Conservation (phyloP, 768 basidiomycete species). For the Kwoniella dendrophila region DNA sequence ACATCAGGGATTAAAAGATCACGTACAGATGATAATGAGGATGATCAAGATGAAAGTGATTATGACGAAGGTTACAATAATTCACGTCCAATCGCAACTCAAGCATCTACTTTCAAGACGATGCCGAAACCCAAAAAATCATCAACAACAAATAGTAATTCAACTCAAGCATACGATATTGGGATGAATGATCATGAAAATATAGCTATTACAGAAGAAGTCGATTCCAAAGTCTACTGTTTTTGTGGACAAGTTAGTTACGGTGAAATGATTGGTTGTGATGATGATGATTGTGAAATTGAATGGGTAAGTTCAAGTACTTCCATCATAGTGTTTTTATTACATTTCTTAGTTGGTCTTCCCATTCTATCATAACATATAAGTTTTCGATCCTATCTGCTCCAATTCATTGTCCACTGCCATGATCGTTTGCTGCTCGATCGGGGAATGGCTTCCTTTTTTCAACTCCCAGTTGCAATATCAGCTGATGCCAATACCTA, state of each 20-base stretch:
- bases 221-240: slow-evolving; percentile 50
- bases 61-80: slow-evolving; percentile 18
- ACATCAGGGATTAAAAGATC: slow-evolving; percentile 32
- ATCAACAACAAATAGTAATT: slow-evolving; percentile 3
- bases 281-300: slow-evolving; percentile 54
- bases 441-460: too few relatives aligned
- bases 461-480: too few relatives aligned
- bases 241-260: slow-evolving; percentile 52
- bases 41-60: slow-evolving; percentile 38
- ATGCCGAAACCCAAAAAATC: slow-evolving; percentile 7
- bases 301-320: slow-evolving; percentile 57
- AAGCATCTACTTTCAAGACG: too few relatives aligned
- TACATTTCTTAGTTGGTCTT: neutral
- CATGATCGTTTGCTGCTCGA: too few relatives aligned
- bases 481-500: neutral
- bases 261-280: slow-evolving; percentile 58
- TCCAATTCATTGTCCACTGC: too few relatives aligned
- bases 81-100: too few relatives aligned
- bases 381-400: too few relatives aligned
- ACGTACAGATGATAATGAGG: too few relatives aligned
- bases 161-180: slow-evolving; percentile 6
- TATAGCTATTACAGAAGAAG: slow-evolving; percentile 31
- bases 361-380: neutral
- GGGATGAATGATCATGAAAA: slow-evolving; percentile 16
- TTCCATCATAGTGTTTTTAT: neutral